phyloP scores from a whole-genome alignment of 2,329 filamentous ascomycete genomes.

The Fusarium anguioides region DNA sequence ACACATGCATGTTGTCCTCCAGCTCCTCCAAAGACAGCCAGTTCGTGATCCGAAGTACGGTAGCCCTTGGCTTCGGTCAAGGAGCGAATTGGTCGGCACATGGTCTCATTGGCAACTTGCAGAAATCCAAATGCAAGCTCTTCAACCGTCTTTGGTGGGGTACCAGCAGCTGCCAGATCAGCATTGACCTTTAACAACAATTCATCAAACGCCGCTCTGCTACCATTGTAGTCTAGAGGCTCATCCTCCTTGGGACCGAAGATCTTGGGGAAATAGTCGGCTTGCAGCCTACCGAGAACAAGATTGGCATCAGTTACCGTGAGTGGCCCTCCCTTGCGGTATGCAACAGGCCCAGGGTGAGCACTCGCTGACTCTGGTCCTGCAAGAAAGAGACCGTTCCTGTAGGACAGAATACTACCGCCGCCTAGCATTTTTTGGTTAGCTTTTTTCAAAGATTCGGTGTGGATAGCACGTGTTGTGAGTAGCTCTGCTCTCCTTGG shows the following conservation, averaged over 20 bases:
- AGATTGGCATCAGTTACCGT: slow-evolving; percentile 93
- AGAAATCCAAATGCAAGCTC: slow-evolving; percentile 90
- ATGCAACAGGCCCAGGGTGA: slow-evolving; percentile 89
- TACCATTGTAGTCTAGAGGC: slow-evolving; percentile 79
- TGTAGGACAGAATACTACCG: slow-evolving; percentile 85
- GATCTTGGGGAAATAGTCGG: slow-evolving; percentile 93
- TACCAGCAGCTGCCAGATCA: slow-evolving; percentile 68
- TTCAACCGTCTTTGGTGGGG: slow-evolving; percentile 73
- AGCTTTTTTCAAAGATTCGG: background rate
- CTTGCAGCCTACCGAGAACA: slow-evolving; percentile 82
- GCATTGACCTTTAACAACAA: slow-evolving; percentile 81
- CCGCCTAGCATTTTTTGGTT: slow-evolving; percentile 63
- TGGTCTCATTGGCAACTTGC: slow-evolving; percentile 88
- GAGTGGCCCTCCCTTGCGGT: slow-evolving; percentile 86
- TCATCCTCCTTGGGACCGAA: slow-evolving; percentile 91
- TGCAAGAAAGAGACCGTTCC: slow-evolving; percentile 88
- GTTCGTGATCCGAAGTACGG: slow-evolving; percentile 85
- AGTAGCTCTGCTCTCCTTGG: too few species aligned
- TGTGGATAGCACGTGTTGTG: too few species aligned
- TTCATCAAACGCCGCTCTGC: slow-evolving; percentile 77
- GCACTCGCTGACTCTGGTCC: slow-evolving; percentile 89
- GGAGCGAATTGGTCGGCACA: slow-evolving; percentile 89
- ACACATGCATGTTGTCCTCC: slow-evolving; percentile 91
- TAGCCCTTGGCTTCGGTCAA: slow-evolving; percentile 92
- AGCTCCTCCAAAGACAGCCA: slow-evolving; percentile 92